Base-by-base conservation (phyloP, 2,329 filamentous ascomycete genomes). In the Epichloe aotearoae region DNA sequence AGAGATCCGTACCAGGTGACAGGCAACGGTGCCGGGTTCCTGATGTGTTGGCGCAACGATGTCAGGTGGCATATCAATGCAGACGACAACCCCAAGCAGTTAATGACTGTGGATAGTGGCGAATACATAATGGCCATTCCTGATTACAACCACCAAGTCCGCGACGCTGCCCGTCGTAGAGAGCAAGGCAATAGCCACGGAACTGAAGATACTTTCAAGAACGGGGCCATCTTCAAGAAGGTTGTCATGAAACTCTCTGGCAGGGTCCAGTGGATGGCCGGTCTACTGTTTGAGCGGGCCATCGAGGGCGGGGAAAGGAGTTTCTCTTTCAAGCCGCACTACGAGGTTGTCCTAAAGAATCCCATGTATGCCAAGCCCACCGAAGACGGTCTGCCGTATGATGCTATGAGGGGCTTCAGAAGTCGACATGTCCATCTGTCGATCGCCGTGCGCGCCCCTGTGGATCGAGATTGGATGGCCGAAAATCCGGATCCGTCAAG, bases 161-260 rank as follows among this genome's bases (percentile, higher is more conserved):
- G 88, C 34, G 82, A 86, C 56, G 76, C 80, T 48, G 69, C 67
- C 33, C 70, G 70, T 17, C 70, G 66, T 33, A 63, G 63, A 23
- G 77, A 72, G 36, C 73, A 82, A 49, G 72, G 75, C 45, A 79
- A 81, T 48, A 84, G 75, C 57, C 72, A 81, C 34, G 71, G 77
- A 2, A 79, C 76, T 47, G 78, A 80, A 14, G 84, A 82, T 53
- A 82, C 76, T 57, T 74, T 77, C 60, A 86, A 82, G 58, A 79
- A 84, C 37, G 82, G 84, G 2, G 86, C 89, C n/a, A 75, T 83
- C 1, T 98, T 98, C 75, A 95, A 95, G 67, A 98, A 98, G 68
- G 93, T 97, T 3, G 81, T 95, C 48, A 97, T 98, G 91, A 98
- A 98, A 68, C 75, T 98, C 12, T 97, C 93, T 3, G 93, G 93